Base-by-base conservation (phyloP, 257 asterid species). In the Solanum sparsipilum region DNA sequence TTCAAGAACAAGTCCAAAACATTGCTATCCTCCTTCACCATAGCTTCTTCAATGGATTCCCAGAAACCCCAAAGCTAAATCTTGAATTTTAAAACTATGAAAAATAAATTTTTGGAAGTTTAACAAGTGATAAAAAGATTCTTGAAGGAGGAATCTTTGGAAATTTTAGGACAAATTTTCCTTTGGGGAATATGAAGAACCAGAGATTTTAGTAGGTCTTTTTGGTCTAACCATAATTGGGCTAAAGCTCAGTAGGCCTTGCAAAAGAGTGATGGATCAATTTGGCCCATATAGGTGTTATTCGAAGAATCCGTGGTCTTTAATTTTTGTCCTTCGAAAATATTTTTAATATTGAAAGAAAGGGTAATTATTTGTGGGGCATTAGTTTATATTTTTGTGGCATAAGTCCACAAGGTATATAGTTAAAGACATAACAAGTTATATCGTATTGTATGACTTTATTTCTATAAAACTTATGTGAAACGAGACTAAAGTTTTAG, bases 1-100 rank as follows among this genome's bases (percentile, higher is more conserved):
- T 87, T 90, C 89, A 87, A 38, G 67, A 92, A 92, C 84, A 92
- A 34, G 39, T 92, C 93, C 63, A 91, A 56, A 60, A 31, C 87
- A 76, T 81, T 82, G 72, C 31, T 27, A 74, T 60, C 79, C 35
- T 41, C 35, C 78, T 73, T 48, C 32, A 29, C 79, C 76, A 20
- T 86, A 31, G 56, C 81, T 70, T 39, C 41, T 5, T 6, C 29
- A 36, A 34, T 65, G 63, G 13, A 67, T 78, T 6, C 13, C 74
- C 75, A 46, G 25, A 76, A 90, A 84, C 88, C 91, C 91, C 87
- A 87, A 0, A 79, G 75, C 16, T 41, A 12, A 15, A 72, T 13
- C 52, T 29, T 20, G 58, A 52, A 2, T 18, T 27, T 36, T 36
- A 48, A 23, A 13, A 38, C 8, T 25, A 31, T 38, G 13, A 63